Conservation (phyloP, 2,329 filamentous ascomycete species). For the Immersiporthe knoxdaviesiana region DNA sequence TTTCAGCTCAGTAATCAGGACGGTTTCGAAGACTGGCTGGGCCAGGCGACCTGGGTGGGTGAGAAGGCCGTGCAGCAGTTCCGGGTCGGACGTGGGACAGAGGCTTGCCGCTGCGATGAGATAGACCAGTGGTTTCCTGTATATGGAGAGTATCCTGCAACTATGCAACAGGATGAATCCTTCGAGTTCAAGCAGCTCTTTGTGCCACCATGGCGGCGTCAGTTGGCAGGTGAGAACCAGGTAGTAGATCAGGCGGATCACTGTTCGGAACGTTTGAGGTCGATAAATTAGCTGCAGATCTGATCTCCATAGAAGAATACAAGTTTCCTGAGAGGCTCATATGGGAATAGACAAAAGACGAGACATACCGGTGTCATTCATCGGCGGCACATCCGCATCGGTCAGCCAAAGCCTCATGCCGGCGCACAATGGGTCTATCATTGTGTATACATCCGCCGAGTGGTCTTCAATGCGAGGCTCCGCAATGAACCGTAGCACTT, state of each 20-base stretch:
- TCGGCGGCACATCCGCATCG: not conserved
- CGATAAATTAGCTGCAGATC: not conserved
- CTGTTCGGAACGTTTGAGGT: not conserved
- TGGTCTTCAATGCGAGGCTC: not conserved
- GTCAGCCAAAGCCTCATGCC: not conserved
- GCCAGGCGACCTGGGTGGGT: not conserved
- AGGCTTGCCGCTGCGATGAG: not conserved
- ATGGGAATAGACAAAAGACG: not conserved
- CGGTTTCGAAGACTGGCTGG: not conserved
- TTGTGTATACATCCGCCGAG: not conserved
- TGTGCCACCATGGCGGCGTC: not conserved
- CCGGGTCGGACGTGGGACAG: not conserved
- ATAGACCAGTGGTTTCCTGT: not conserved
- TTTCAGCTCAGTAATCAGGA: not conserved
- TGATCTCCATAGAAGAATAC: not conserved
- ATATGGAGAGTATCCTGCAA: not conserved
- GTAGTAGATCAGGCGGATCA: not conserved
- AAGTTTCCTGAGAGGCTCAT: not conserved
- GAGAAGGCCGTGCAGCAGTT: not conserved
- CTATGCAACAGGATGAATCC: not conserved
- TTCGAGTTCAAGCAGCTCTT: not conserved
- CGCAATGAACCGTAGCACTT: not conserved
- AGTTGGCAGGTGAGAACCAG: not conserved
- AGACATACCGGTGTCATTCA: not conserved
- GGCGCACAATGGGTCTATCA: not conserved